These are phyloP conservation scores for Jatropha multifida DNA, from an alignment of 441 rosid genomes.

Conservation along the genomic window DNA sequence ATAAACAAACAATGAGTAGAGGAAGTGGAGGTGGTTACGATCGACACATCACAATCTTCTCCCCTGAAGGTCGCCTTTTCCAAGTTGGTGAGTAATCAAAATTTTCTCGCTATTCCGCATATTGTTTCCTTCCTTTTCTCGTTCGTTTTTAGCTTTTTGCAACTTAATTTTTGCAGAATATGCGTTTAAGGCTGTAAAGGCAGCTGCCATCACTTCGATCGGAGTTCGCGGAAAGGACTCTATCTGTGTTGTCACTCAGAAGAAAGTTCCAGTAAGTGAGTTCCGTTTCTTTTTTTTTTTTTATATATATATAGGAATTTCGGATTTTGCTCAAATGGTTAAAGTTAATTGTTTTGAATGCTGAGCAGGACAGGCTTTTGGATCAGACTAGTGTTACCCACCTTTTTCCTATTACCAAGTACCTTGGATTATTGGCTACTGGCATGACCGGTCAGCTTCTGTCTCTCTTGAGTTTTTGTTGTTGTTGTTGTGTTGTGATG, in stretches of 20 bases:
- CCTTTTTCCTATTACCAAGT: slow-evolving; percentile 85
- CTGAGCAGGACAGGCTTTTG: slow-evolving; percentile 88
- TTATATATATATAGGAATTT: neutral
- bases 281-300: neutral
- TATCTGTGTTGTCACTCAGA: slow-evolving; percentile 93
- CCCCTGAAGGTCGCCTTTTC: slow-evolving; percentile 98
- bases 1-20: slow-evolving; percentile 63
- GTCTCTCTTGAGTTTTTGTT: neutral
- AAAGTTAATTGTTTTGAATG: neutral
- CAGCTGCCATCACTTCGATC: slow-evolving; percentile 85
- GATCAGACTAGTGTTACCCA: slow-evolving; percentile 91
- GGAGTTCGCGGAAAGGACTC: slow-evolving; percentile 97
- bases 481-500: slow-evolving; percentile 1
- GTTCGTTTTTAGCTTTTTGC: neutral
- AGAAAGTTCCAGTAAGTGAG: slow-evolving; percentile 89
- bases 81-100: slow-evolving; percentile 72
- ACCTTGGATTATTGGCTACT: slow-evolving; percentile 86
- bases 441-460: slow-evolving; percentile 77
- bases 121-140: neutral
- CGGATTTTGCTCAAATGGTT: slow-evolving; percentile 14
- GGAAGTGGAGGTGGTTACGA: slow-evolving; percentile 98
- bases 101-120: neutral
- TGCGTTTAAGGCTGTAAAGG: slow-evolving; percentile 96
- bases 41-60: slow-evolving; percentile 97
- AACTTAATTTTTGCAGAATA: slow-evolving; percentile 51